Conservation (phyloP, 2,329 filamentous ascomycete genomes). For the Fonsecaea pedrosoi region DNA sequence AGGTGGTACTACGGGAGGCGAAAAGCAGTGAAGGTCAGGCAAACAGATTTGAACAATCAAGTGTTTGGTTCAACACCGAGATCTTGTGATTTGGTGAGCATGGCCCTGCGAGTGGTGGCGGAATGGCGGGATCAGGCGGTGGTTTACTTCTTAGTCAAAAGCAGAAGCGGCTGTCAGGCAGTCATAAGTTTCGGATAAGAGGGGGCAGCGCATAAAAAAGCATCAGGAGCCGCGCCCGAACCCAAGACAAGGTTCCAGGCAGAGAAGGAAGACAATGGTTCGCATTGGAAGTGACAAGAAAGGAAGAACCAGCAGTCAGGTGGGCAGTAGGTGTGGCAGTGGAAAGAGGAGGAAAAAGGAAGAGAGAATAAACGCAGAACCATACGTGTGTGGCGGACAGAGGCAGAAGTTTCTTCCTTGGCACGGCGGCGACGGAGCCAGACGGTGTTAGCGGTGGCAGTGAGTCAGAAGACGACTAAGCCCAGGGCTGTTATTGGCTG, state of each 20-base stretch:
- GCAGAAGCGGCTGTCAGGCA: background rate
- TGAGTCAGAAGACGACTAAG: background rate
- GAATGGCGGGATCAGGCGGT: conserved; percentile 1
- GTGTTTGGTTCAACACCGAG: conserved; percentile 4
- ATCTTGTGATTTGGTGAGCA: conserved; percentile 28
- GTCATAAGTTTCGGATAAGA: background rate
- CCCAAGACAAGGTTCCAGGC: conserved; percentile 1
- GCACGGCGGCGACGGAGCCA: background rate
- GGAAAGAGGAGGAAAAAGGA: conserved; percentile 8
- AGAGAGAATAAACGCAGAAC: conserved; percentile 11
- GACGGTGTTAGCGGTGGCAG: background rate
- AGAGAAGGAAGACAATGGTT: conserved; percentile 7
- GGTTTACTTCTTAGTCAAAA: background rate
- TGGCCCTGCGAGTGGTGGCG: conserved; percentile 9
- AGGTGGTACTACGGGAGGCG: conserved; percentile 25
- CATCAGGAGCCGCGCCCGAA: conserved; percentile 1
- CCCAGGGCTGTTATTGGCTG: background rate
- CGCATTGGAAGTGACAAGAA: conserved; percentile 4
- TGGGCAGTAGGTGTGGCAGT: background rate
- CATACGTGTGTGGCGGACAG: conserved; percentile 7
- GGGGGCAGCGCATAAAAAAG: background rate
- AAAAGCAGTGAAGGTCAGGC: conserved; percentile 25
- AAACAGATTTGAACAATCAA: conserved; percentile 26
- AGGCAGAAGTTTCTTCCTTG: conserved; percentile 1
- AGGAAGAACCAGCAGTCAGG: conserved; percentile 3